Base-by-base conservation (phyloP, 2,329 filamentous ascomycete genomes). In the Rutstroemia sp. region DNA sequence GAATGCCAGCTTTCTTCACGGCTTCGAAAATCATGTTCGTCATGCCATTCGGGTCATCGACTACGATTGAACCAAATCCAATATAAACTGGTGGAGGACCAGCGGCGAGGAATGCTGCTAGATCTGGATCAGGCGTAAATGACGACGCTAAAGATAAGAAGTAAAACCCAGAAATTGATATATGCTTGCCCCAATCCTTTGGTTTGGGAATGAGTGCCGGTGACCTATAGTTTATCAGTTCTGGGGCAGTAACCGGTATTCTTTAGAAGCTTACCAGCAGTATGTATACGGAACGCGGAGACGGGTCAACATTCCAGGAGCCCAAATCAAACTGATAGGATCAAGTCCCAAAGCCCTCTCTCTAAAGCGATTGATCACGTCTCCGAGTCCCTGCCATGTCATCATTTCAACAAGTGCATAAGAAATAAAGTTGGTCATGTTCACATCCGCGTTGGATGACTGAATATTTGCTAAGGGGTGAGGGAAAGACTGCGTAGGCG, bases 331-430 rank as follows among this genome's bases (percentile, higher is more conserved):
- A 59, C 87, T 90, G 44, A 96, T 78, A 0, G 87, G 81, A 46
- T 94, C 87, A 0, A 96, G 75, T 25, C 87, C 86, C 1, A 95
- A 77, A 14, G 81, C 81, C 58, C 85, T 84, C 62, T 86, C 84
- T 52, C 92, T 79, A 66, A 96, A 96, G 10, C 85, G 80, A 67
- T 97, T 96, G 68, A 96, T 92, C 5, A 96, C 77, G 70, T 96
- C 92, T 39, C 92, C 92, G 4, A 96, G 74, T 0, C 85, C 86
- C 70, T 89, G 85, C 85, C 85, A 88, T 16, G 86, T 86, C 71
- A 89, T 77, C 75, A 88, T 82, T 58, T 89, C 86, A 2, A 88
- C 81, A 44, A 88, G 73, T 4, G 80, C 79, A 65, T 88, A 89
- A 1, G 82, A 83, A 38, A 88, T 78, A 66, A 84, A 87, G 61